Conservation (phyloP, 2,329 filamentous ascomycete genomes). For the Xylaria sp. region DNA sequence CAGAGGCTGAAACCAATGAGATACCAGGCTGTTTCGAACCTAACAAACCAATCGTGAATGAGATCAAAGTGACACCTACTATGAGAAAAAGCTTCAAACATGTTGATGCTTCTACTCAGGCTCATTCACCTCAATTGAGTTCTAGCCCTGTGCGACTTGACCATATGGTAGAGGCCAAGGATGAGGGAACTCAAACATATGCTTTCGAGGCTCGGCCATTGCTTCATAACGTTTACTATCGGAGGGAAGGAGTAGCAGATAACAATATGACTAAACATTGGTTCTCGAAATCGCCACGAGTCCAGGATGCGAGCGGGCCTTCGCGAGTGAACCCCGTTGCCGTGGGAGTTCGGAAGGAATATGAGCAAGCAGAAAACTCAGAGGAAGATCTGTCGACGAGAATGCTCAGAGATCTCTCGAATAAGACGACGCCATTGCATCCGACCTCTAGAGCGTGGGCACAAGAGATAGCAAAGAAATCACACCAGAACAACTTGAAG, state of each 20-base stretch:
- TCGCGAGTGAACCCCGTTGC: not conserved
- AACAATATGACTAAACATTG: not conserved
- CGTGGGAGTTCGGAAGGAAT: not conserved
- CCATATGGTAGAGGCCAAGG: not conserved
- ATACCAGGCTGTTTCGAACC: not conserved
- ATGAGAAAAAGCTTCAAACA: not conserved
- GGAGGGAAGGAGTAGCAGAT: not conserved
- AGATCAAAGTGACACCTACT: not conserved
- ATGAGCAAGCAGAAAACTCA: not conserved
- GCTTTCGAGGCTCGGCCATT: not conserved
- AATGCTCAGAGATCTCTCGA: not conserved
- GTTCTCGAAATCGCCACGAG: not conserved
- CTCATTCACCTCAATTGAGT: not conserved
- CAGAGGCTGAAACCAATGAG: not conserved
- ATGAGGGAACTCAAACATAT: slow-evolving; percentile 5
- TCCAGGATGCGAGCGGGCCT: not conserved
- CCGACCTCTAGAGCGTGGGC: slow-evolving; percentile 27
- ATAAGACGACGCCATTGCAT: slow-evolving; percentile 19
- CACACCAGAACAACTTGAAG: slow-evolving; percentile 13
- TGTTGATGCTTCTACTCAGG: not conserved
- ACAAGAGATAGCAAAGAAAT: slow-evolving; percentile 20
- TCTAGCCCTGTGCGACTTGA: not conserved
- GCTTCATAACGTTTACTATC: not conserved
- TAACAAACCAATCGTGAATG: not conserved
- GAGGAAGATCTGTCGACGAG: not conserved